Evolutionary conservation across 2,329 filamentous ascomycete genomes (phyloP).

Genomic region (Fusarium newnesense): DNA sequence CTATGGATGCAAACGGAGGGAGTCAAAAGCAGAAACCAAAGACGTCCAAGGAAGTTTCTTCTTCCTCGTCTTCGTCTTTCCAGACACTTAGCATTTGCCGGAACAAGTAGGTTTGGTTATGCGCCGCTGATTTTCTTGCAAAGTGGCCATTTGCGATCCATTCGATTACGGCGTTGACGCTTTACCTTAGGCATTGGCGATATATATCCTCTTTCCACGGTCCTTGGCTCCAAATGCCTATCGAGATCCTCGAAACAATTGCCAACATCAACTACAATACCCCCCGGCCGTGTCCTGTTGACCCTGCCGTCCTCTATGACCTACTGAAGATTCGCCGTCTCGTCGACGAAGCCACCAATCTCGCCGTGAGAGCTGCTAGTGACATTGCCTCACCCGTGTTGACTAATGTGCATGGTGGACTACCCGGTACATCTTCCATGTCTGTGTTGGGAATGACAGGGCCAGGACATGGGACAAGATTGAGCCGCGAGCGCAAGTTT

Average conservation of each 20-base stretch:
- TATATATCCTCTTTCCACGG: constrained; percentile 88
- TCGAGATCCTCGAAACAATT: constrained; percentile 81
- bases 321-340: constrained; percentile 82
- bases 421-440: constrained; percentile 35
- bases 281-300: constrained; percentile 79
- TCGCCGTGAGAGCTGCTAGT: constrained; percentile 80
- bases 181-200: constrained; percentile 75
- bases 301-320: constrained; percentile 85
- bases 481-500: constrained; percentile 81
- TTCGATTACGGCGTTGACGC: constrained; percentile 19
- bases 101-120: constrained; percentile 68
- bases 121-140: background rate
- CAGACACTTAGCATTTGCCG: constrained; percentile 58
- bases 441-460: constrained; percentile 49
- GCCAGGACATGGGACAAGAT: constrained; percentile 68
- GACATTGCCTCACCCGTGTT: constrained; percentile 74
- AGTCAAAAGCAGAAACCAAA: constrained; percentile 27
- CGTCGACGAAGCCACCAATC: constrained; percentile 82
- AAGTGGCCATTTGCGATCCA: background rate
- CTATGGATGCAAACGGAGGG: constrained; percentile 8
- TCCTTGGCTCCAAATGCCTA: constrained; percentile 82
- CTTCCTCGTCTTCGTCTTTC: constrained; percentile 13
- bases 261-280: constrained; percentile 84
- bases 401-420: constrained; percentile 62
- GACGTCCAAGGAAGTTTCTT: constrained; percentile 8